Evolutionary conservation across 164 flowering plant species (phyloP), one percentile per base, ranked within the genome.

Genomic region (Kalanchoe fedtschenkoi): DNA sequence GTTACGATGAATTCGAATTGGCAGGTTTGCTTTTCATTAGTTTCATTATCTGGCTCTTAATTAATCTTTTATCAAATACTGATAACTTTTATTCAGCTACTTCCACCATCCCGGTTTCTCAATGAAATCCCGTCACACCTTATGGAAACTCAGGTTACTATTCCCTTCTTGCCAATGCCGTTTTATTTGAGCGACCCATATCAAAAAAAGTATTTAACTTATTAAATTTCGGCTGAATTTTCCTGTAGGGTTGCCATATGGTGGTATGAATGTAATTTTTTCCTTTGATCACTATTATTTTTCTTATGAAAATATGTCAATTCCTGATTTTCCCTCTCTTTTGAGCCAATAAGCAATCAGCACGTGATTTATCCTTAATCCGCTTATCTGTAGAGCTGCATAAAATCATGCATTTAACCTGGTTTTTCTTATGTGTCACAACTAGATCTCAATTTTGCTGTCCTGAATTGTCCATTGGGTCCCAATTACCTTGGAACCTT

Each of bases 101-200:
- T 89, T 71, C 96, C 81, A 70, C 95, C 96, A 46, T 92, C 98
- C 61, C 78, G 96, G 11, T 92, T 92, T 74, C 75, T 92, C 8
- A 82, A 73, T 72, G 98, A 92, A 74, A 84, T 92, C 64, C 98
- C 98, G 19, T 41, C 34, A 32, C 88, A 89, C 69, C 86, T 92
- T 57, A 70, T 63, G 41, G 95, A 89, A 61, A 65, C 70, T 62
- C 81, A 86, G 87, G 96, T 92, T 34, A 17, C 68, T 53, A 32
- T 35, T 16, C 21, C 39, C 43, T 29, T 13, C 8, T 33, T 26
- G 17, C 19, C 32, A 2, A 16, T 33, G 2, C 19, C 51, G 26
- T 16, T 16, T 35, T 34, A 5, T 33, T 33, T 58, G 41, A 33
- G 26, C n/a, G 46, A 26, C 26, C 41, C 19, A 24, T 26, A 10